phyloP scores from a whole-genome alignment of 257 asterid species.

The Perilla frutescens region DNA sequence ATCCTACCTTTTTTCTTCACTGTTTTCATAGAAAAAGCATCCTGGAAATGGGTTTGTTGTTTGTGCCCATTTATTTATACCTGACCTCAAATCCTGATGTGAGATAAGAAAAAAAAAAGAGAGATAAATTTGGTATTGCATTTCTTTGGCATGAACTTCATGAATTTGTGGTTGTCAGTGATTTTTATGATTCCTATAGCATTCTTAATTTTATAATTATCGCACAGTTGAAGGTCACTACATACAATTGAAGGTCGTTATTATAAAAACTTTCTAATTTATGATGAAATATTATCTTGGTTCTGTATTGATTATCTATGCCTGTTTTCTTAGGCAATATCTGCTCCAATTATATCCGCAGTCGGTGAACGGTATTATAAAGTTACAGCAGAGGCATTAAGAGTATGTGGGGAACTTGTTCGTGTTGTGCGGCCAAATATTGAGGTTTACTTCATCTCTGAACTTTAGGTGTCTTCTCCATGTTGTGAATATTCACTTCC shows the following conservation, averaged over 20 bases:
- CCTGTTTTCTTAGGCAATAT: constrained; percentile 65
- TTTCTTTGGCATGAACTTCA: not conserved
- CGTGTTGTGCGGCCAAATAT: constrained; percentile 90
- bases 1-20: constrained; percentile 1
- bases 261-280: constrained; percentile 6
- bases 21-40: not conserved
- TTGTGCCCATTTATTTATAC: too few relatives aligned
- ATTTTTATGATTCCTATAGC: not conserved
- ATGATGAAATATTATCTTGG: constrained; percentile 21
- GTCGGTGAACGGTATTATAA: constrained; percentile 96
- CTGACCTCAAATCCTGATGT: too few relatives aligned
- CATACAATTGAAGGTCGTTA: constrained; percentile 5
- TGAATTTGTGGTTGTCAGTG: constrained; percentile 24
- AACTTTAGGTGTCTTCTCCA: constrained; percentile 14
- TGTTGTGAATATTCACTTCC: constrained; percentile 17
- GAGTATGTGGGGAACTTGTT: constrained; percentile 98
- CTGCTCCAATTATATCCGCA: constrained; percentile 94
- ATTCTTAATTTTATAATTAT: constrained; percentile 10
- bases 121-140: not conserved
- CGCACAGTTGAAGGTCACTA: too few relatives aligned
- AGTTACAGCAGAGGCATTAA: constrained; percentile 96
- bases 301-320: constrained; percentile 30
- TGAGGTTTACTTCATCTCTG: constrained; percentile 55
- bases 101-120: not conserved
- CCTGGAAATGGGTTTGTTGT: too few relatives aligned